phyloP scores from a whole-genome alignment of 2,329 filamentous ascomycete genomes.

The Xylogone sp. region DNA sequence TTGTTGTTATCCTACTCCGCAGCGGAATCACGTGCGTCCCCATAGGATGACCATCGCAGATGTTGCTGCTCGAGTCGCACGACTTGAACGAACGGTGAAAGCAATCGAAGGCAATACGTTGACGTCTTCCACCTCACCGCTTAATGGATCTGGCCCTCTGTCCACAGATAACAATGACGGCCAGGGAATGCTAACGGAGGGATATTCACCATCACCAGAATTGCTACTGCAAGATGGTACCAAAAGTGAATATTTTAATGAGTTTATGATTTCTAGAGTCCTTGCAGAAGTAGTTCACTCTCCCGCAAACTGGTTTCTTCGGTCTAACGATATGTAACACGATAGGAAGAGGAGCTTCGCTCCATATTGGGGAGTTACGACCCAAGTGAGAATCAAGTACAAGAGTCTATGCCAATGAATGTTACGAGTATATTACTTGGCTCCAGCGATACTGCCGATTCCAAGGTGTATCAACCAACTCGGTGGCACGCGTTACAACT shows the following conservation, averaged over 20 bases:
- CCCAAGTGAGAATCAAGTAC: neutral
- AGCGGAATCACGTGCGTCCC: neutral
- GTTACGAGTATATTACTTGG: neutral
- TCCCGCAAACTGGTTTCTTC: neutral
- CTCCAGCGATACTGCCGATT: neutral
- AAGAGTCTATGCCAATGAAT: neutral
- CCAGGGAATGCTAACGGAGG: neutral
- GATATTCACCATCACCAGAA: neutral
- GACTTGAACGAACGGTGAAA: constrained; percentile 3
- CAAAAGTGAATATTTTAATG: constrained; percentile 2
- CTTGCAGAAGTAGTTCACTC: neutral
- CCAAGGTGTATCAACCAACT: neutral
- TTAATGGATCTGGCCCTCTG: neutral
- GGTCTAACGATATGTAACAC: neutral
- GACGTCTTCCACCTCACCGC: neutral
- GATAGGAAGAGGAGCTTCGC: constrained; percentile 2
- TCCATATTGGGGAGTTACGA: neutral
- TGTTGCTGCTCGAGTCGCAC: constrained; percentile 2
- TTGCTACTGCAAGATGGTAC: neutral
- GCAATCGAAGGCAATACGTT: neutral
- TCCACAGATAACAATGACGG: neutral
- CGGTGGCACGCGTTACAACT: constrained; percentile 26
- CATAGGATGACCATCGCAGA: constrained; percentile 7
- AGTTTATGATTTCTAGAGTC: neutral
- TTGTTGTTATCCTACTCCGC: constrained; percentile 1